Conservation (phyloP, 192 early-diverging fungal genomes). For the Funneliformis geosporum region DNA sequence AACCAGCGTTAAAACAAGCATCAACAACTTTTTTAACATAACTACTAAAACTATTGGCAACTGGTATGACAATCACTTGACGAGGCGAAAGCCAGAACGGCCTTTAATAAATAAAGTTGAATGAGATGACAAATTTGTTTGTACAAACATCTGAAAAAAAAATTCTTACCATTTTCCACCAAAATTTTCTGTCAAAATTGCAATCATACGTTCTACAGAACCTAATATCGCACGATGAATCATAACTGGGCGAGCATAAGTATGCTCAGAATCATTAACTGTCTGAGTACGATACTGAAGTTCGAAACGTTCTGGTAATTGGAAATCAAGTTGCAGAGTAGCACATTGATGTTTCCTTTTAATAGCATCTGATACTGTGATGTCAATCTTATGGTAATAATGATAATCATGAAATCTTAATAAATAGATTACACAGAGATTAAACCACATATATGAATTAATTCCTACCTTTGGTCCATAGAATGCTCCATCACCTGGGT, state of each 20-base stretch:
- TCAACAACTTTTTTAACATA: slow-evolving; percentile 82
- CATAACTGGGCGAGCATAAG: slow-evolving; percentile 83
- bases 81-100: slow-evolving; percentile 97
- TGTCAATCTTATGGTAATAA: slow-evolving; percentile 72
- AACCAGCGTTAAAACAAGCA: slow-evolving; percentile 68
- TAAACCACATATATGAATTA: not conserved
- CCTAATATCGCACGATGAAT: slow-evolving; percentile 98
- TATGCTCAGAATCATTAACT: slow-evolving; percentile 51
- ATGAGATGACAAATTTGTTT: not conserved
- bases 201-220: slow-evolving; percentile 94
- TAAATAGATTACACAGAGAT: too few species aligned
- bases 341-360: slow-evolving; percentile 93
- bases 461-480: slow-evolving; percentile 87
- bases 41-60: slow-evolving; percentile 72
- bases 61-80: slow-evolving; percentile 89
- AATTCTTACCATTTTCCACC: slow-evolving; percentile 84
- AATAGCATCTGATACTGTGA: slow-evolving; percentile 91
- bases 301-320: slow-evolving; percentile 91
- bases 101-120: slow-evolving; percentile 8
- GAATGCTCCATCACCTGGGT: slow-evolving; percentile 97
- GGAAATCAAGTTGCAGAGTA: slow-evolving; percentile 98
- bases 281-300: slow-evolving; percentile 84
- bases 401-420: not conserved
- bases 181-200: slow-evolving; percentile 94
- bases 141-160: not conserved